Percentiles rank a stretch among this genome's conserved stretches.
Conservation (phyloP, 768 basidiomycete genomes). For the Mycena metata region DNA sequence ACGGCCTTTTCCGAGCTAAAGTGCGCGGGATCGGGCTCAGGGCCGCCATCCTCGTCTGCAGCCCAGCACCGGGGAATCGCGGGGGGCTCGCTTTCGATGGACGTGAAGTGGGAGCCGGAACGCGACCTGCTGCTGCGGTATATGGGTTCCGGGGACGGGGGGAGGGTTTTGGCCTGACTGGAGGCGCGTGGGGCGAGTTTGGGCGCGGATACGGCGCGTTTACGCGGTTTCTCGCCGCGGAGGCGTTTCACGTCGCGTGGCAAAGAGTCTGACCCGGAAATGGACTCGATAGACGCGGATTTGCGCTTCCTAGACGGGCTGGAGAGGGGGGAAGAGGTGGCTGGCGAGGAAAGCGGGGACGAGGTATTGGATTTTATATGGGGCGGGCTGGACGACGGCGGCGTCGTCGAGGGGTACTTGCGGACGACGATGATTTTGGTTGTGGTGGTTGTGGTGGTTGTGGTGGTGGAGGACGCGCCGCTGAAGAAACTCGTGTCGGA, state of each 20-base stretch:
- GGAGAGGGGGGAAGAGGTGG: constrained; percentile 33
- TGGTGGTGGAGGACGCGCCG: neutral
- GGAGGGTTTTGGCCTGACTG: constrained; percentile 55
- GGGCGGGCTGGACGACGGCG: constrained; percentile 27
- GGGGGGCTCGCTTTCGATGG: constrained; percentile 51
- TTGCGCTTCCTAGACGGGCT: constrained; percentile 52
- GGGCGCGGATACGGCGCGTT: constrained; percentile 53
- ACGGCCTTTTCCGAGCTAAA: constrained; percentile 79
- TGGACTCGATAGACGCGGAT: constrained; percentile 39
- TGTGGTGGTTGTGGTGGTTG: neutral
- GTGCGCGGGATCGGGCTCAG: constrained; percentile 59
- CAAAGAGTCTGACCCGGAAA: constrained; percentile 37
- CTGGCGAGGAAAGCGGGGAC: constrained; percentile 47
- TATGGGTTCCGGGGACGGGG: constrained; percentile 68
- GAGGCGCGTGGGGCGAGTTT: constrained; percentile 57
- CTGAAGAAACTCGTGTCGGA: constrained; percentile 9
- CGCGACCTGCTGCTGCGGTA: constrained; percentile 73
- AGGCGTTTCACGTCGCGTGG: constrained; percentile 59
- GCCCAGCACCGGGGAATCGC: constrained; percentile 64
- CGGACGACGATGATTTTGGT: neutral
- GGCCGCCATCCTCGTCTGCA: constrained; percentile 61
- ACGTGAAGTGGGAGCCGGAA: constrained; percentile 69
- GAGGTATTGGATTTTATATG: constrained; percentile 36
- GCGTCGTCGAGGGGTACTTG: neutral
- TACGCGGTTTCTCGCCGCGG: constrained; percentile 49